Percentiles rank a stretch among this genome's conserved stretches.
phyloP scores from a whole-genome alignment of 129 eudicot genomes.

The Calendula officinalis region DNA sequence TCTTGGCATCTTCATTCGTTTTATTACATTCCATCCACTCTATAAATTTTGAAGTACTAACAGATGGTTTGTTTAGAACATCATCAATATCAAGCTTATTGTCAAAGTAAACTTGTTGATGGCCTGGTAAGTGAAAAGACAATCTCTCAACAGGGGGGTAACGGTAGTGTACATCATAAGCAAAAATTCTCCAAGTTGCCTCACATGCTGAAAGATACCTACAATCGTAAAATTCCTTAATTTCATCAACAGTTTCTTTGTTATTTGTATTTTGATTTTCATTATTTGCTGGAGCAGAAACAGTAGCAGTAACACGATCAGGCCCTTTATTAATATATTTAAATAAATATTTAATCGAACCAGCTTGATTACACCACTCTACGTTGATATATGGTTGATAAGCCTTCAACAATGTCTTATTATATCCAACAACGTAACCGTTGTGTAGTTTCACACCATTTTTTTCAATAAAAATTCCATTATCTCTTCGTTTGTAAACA shows the following conservation, averaged over 20 bases:
- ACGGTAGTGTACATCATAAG: not conserved
- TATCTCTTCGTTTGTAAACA: constrained; percentile 15
- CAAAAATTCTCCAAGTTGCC: not conserved
- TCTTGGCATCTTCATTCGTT: too few relatives aligned
- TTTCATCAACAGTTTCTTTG: not conserved
- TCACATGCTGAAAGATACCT: not conserved
- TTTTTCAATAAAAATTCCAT: not conserved
- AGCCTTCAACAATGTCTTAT: not conserved
- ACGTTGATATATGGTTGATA: constrained; percentile 12
- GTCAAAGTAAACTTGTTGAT: too few relatives aligned
- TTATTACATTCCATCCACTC: too few relatives aligned
- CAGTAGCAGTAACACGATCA: not conserved
- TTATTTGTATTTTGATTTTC: not conserved
- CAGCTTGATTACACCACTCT: constrained; percentile 24
- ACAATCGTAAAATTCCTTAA: not conserved
- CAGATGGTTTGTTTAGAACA: too few relatives aligned
- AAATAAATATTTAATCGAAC: constrained; percentile 4
- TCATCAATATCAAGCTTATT: too few relatives aligned
- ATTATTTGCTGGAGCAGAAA: not conserved
- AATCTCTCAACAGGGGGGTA: not conserved
- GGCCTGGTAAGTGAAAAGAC: not conserved
- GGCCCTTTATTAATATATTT: too few relatives aligned
- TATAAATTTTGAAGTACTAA: too few relatives aligned
- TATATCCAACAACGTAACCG: constrained; percentile 19
- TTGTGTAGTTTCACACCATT: not conserved